phyloP scores from a whole-genome alignment of 1,139 yeast genomes.

The Taiozyma sp. region DNA sequence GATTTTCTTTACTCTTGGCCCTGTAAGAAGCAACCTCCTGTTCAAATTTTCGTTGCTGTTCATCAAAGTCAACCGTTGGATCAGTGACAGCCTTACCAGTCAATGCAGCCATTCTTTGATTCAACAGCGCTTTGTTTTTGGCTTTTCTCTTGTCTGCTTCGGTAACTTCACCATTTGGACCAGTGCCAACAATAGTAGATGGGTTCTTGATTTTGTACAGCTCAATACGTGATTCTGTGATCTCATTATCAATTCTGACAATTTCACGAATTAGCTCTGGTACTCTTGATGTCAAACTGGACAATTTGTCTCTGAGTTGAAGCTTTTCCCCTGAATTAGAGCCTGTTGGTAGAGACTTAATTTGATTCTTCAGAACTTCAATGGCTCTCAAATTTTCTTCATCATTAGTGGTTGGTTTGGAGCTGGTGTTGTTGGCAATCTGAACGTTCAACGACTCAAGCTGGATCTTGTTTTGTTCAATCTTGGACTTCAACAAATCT shows the following conservation, averaged over 20 bases:
- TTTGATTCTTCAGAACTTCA: slow-evolving; percentile 58
- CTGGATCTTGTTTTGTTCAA: slow-evolving; percentile 54
- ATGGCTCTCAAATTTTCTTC: slow-evolving; percentile 42
- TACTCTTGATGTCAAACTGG: slow-evolving; percentile 59
- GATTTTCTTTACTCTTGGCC: slow-evolving; percentile 27
- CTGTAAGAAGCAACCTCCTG: slow-evolving; percentile 49
- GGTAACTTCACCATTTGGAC: slow-evolving; percentile 81
- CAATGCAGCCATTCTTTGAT: slow-evolving; percentile 86
- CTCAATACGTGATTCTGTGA: slow-evolving; percentile 63
- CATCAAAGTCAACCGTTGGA: slow-evolving; percentile 44
- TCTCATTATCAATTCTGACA: slow-evolving; percentile 59
- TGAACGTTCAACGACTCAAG: slow-evolving; percentile 34
- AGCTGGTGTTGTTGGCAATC: slow-evolving; percentile 4
- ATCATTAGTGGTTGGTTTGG: slow-evolving; percentile 13
- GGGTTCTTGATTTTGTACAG: slow-evolving; percentile 68
- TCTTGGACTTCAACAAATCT: slow-evolving; percentile 24
- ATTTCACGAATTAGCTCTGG: slow-evolving; percentile 71
- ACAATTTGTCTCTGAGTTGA: slow-evolving; percentile 27
- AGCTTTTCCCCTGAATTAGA: slow-evolving; percentile 30
- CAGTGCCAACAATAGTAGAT: slow-evolving; percentile 65
- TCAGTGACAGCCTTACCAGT: slow-evolving; percentile 66
- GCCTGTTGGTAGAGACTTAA: slow-evolving; percentile 33
- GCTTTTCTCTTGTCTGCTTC: slow-evolving; percentile 80
- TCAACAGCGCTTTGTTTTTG: slow-evolving; percentile 69
- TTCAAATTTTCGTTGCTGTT: slow-evolving; percentile 52